These are phyloP conservation scores for Xanthoparmelia taractica DNA, from an alignment of 495 filamentous ascomycete species.

Conservation along the genomic window DNA sequence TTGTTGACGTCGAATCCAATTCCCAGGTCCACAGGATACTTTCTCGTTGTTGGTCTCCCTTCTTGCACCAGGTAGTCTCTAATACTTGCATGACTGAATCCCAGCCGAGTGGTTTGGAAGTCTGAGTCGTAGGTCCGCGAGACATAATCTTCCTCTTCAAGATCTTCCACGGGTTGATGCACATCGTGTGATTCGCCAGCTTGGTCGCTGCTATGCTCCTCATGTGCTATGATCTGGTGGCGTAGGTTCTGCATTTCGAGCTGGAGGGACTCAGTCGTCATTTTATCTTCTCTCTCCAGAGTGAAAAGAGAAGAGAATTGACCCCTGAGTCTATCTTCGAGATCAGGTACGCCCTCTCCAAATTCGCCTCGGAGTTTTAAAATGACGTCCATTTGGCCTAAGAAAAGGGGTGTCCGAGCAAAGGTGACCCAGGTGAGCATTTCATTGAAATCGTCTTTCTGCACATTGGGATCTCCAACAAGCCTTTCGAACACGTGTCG, in stretches of 20 bases:
- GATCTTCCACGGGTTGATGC: background rate
- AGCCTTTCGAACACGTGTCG: slow-evolving; percentile 30
- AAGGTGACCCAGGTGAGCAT: slow-evolving; percentile 32
- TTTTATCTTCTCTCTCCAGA: slow-evolving; percentile 30
- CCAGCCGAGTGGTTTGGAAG: slow-evolving; percentile 27
- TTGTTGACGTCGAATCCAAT: slow-evolving; percentile 23
- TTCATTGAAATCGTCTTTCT: slow-evolving; percentile 33
- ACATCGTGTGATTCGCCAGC: background rate
- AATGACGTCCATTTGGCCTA: slow-evolving; percentile 30
- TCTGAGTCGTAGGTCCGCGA: slow-evolving; percentile 27
- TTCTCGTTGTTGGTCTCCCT: slow-evolving; percentile 20
- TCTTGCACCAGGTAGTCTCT: slow-evolving; percentile 33
- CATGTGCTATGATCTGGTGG: background rate
- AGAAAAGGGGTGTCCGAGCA: slow-evolving; percentile 26
- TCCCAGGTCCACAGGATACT: slow-evolving; percentile 10
- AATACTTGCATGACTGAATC: slow-evolving; percentile 33
- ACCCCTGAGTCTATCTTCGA: slow-evolving; percentile 31
- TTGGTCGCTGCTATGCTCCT: background rate
- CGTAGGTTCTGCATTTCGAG: background rate
- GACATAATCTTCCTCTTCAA: slow-evolving; percentile 24
- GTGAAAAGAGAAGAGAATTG: slow-evolving; percentile 35
- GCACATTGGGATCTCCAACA: slow-evolving; percentile 23
- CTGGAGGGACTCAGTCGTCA: slow-evolving; percentile 31
- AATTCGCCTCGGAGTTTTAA: slow-evolving; percentile 26
- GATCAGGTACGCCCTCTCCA: slow-evolving; percentile 31